Conservation (phyloP, 1,284 basidiomycete species). For the Hortiboletus rubellus region DNA sequence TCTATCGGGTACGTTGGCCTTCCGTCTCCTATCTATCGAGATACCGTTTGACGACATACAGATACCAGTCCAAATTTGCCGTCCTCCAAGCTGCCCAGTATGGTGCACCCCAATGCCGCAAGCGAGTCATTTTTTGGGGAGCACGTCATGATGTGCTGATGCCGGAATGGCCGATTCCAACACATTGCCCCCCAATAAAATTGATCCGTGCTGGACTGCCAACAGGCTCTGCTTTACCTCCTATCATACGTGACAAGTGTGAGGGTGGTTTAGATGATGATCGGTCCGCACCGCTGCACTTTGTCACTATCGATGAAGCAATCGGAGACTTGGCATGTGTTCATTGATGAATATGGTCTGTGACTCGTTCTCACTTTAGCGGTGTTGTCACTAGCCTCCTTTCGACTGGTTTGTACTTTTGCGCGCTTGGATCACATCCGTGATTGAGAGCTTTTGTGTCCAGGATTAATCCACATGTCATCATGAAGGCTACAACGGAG, state of each 20-base stretch:
- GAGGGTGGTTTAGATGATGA: constrained; percentile 34
- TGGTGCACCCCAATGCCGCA: constrained; percentile 67
- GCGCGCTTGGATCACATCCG: neutral
- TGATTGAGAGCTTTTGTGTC: constrained; percentile 6
- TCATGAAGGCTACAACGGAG: constrained; percentile 32
- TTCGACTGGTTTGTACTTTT: constrained; percentile 57
- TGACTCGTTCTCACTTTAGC: constrained; percentile 6
- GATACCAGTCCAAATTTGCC: constrained; percentile 67
- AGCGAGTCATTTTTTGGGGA: constrained; percentile 66
- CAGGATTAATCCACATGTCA: constrained; percentile 54
- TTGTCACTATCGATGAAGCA: constrained; percentile 61
- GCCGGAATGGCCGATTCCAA: constrained; percentile 64
- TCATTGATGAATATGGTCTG: constrained; percentile 6
- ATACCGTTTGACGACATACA: constrained; percentile 26
- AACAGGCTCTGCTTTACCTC: constrained; percentile 38
- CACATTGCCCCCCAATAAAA: constrained; percentile 45
- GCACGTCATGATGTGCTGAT: constrained; percentile 54
- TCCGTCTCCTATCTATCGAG: neutral
- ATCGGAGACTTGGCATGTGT: constrained; percentile 61
- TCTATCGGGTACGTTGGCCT: constrained; percentile 54
- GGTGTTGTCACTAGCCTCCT: constrained; percentile 42
- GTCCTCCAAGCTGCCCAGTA: constrained; percentile 67
- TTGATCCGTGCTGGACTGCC: constrained; percentile 35
- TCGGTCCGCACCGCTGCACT: constrained; percentile 55
- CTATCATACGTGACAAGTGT: constrained; percentile 43